phyloP scores from a whole-genome alignment of 73 alveolate genomes.

The Paramecium octaurelia region DNA sequence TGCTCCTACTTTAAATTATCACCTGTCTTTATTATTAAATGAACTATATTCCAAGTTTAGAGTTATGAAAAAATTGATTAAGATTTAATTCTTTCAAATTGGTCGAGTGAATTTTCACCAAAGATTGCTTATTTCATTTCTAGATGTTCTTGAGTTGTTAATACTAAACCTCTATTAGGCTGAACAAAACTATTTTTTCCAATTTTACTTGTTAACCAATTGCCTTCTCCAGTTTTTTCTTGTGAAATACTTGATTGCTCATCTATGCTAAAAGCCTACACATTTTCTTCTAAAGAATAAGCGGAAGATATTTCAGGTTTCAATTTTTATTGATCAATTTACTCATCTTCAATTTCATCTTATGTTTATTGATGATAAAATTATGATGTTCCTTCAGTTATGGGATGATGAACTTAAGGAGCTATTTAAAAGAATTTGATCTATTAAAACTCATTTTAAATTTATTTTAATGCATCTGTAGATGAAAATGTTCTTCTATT shows the following conservation, averaged over 20 bases:
- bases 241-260: neutral
- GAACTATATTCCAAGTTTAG: constrained; percentile 51
- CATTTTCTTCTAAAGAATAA: neutral
- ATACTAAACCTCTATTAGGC: neutral
- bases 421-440: neutral
- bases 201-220: neutral
- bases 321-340: neutral
- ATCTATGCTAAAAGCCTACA: neutral
- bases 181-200: neutral
- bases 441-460: neutral
- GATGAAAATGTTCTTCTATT: constrained; percentile 1
- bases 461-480: neutral
- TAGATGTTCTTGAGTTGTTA: constrained; percentile 24
- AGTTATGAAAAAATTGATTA: constrained; percentile 31
- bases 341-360: neutral
- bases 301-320: neutral
- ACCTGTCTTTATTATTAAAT: constrained; percentile 61
- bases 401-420: neutral
- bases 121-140: constrained; percentile 44
- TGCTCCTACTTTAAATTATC: constrained; percentile 74
- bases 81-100: constrained; percentile 32
- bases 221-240: neutral
- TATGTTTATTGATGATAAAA: neutral
- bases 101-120: constrained; percentile 36
- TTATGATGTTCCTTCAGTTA: neutral